Conservation (phyloP, 1,139 yeast genomes). For the Candida glucosophila region DNA sequence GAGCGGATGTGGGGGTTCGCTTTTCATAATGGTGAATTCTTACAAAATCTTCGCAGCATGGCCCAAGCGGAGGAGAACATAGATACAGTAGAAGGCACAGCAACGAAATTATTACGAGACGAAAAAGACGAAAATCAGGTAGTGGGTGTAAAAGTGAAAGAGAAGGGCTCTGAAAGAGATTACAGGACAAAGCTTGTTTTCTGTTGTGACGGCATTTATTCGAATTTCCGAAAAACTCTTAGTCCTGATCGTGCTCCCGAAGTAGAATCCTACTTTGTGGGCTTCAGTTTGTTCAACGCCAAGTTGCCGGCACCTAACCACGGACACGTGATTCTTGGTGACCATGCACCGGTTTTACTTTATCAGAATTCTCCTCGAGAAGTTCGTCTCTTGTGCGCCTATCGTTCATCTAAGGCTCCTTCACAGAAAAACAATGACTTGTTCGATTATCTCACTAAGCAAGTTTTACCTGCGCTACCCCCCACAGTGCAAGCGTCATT, state of each 20-base stretch:
- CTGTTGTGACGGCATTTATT: slow-evolving; percentile 90
- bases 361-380: slow-evolving; percentile 81
- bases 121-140: slow-evolving; percentile 45
- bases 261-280: slow-evolving; percentile 81
- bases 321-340: slow-evolving; percentile 87
- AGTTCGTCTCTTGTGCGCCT: slow-evolving; percentile 86
- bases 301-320: slow-evolving; percentile 61
- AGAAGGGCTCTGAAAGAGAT: slow-evolving; percentile 10
- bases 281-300: slow-evolving; percentile 67
- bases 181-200: slow-evolving; percentile 60
- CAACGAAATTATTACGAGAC: slow-evolving; percentile 47
- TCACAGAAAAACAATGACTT: slow-evolving; percentile 51
- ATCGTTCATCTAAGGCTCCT: slow-evolving; percentile 69
- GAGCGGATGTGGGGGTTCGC: slow-evolving; percentile 69
- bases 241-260: slow-evolving; percentile 49
- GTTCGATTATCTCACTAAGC: slow-evolving; percentile 46
- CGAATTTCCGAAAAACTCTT: slow-evolving; percentile 78
- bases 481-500: slow-evolving; percentile 57
- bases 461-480: slow-evolving; percentile 69
- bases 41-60: slow-evolving; percentile 67
- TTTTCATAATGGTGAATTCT: slow-evolving; percentile 87
- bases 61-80: slow-evolving; percentile 63
- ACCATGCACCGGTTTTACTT: slow-evolving; percentile 78
- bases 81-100: slow-evolving; percentile 76
- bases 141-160: slow-evolving; percentile 54